Base-by-base conservation (phyloP, 169 alveolate species). In the Cyclospora cayetanensis region DNA sequence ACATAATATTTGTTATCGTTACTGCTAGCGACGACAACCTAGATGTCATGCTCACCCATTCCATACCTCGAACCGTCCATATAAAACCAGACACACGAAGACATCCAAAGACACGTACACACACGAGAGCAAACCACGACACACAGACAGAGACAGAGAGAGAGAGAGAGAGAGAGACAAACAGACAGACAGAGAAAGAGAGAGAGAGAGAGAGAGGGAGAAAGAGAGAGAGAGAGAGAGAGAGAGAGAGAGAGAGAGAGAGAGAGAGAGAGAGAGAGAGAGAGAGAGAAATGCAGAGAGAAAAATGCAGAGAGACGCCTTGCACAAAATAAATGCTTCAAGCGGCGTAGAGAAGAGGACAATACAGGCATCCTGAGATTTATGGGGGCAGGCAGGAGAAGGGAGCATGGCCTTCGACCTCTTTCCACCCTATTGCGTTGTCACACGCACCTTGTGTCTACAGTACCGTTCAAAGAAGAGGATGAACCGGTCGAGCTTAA, bases 401-500 rank as follows among this genome's bases (percentile, higher is more conserved):
- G 11, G 63, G 11, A 12, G 63, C 11, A 18, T 11, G n/a, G n/a
- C 18, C 63, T 50, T 12, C 63, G 18, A 50, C 63, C 11, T 12
- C 63, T 12, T 22, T 22, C 60, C 60, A 12, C 2, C 60, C 3
- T 12, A 46, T 1, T 0, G 25, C 60, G 20, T 46, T 12, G 25
- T 42, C 50, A 3, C 3, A 3, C 68, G 0, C 9, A 85, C 91
- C 93, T 42, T 89, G 41, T 25, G 12, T 35, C 53, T 77, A 34
- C 15, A 31, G 63, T 70, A 68, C 5, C 89, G 88, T 68, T 89
- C 89, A 65, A 89, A 72, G 68, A 89, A 89, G 63, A 66, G 50
- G 27, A 89, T 55, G 34, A 89, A 89, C 42, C 93, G 88, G 52
- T 89, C 90, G 31, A 89, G 42, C 83, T 77, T 89, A 37, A 31